phyloP scores from a whole-genome alignment of 192 early-diverging fungal genomes.

The Powellomyces hirtus region DNA sequence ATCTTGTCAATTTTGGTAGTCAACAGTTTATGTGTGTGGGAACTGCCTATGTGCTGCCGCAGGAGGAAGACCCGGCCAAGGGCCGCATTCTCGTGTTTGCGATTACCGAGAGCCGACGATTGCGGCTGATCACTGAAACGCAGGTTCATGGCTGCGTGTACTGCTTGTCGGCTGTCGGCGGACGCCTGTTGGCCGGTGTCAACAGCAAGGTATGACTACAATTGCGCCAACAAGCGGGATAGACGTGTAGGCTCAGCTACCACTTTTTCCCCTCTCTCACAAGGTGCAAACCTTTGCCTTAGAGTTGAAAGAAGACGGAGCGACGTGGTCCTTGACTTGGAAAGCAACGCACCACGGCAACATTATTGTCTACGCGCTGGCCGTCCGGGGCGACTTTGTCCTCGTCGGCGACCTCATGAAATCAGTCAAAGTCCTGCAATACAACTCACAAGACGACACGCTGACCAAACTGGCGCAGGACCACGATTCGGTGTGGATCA shows the following conservation, averaged over 20 bases:
- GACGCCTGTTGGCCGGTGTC: conserved; percentile 66
- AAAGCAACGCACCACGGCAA: conserved; percentile 46
- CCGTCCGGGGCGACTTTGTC: conserved; percentile 64
- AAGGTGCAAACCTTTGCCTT: conserved; percentile 32
- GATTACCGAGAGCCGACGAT: conserved; percentile 43
- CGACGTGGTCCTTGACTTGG: background rate
- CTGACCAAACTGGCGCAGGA: conserved; percentile 64
- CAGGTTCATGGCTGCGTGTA: conserved; percentile 69
- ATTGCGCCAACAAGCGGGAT: background rate
- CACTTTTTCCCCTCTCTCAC: background rate
- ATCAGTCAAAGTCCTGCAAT: conserved; percentile 65
- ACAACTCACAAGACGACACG: conserved; percentile 26
- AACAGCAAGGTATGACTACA: conserved; percentile 54
- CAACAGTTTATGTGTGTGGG: conserved; percentile 20
- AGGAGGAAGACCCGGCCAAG: conserved; percentile 60
- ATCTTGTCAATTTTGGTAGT: background rate
- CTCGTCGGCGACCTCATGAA: conserved; percentile 83
- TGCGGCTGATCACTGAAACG: conserved; percentile 50
- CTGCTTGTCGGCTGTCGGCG: conserved; percentile 53
- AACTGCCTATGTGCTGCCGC: conserved; percentile 38
- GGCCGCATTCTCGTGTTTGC: conserved; percentile 73
- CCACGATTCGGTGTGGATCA: conserved; percentile 62
- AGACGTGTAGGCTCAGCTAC: too few species aligned
- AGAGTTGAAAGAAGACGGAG: background rate
- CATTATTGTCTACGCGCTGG: conserved; percentile 56